Evolutionary conservation across 2,329 filamentous ascomycete genomes (phyloP).

Genomic region (Fusarium palustre): DNA sequence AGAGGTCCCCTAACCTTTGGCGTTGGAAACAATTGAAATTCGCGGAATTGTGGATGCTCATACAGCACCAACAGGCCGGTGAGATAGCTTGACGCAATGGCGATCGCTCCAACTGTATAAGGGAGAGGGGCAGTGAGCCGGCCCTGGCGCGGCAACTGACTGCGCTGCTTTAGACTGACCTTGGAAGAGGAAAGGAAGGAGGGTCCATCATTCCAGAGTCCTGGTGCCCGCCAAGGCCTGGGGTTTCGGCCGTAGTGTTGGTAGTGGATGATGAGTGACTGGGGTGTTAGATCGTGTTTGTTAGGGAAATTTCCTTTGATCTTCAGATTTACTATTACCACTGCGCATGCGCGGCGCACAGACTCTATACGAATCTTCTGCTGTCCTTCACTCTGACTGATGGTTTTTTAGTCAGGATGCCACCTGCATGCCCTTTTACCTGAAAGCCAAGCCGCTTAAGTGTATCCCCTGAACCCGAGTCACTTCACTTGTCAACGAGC

Average conservation of each 20-base stretch:
- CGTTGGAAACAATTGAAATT: constrained; percentile 11
- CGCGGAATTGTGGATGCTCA: constrained; percentile 39
- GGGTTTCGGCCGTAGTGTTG: constrained; percentile 37
- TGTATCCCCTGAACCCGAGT: constrained; percentile 14
- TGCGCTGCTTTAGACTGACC: constrained; percentile 2
- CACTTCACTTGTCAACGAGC: constrained; percentile 23
- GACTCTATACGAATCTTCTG: constrained; percentile 23
- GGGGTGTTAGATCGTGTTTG: constrained; percentile 33
- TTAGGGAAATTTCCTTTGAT: constrained; percentile 40
- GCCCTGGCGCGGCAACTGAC: constrained; percentile 32
- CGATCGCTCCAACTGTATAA: constrained; percentile 37
- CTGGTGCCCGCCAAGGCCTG: constrained; percentile 37
- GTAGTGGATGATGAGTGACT: constrained; percentile 25
- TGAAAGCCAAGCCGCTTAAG: constrained; percentile 22
- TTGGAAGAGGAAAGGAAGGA: constrained; percentile 18
- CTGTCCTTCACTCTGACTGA: constrained; percentile 2
- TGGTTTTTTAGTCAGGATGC: not conserved
- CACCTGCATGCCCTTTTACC: constrained; percentile 6
- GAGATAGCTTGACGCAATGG: constrained; percentile 43
- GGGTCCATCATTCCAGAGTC: constrained; percentile 43
- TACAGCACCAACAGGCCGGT: constrained; percentile 39
- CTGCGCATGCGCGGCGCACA: constrained; percentile 21
- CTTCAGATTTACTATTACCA: constrained; percentile 30
- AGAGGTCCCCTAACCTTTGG: not conserved
- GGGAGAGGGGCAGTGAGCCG: constrained; percentile 33